Percentiles rank a stretch among this genome's conserved stretches.
phyloP scores from a whole-genome alignment of 768 basidiomycete species.

The Xerocomus spinulosus region DNA sequence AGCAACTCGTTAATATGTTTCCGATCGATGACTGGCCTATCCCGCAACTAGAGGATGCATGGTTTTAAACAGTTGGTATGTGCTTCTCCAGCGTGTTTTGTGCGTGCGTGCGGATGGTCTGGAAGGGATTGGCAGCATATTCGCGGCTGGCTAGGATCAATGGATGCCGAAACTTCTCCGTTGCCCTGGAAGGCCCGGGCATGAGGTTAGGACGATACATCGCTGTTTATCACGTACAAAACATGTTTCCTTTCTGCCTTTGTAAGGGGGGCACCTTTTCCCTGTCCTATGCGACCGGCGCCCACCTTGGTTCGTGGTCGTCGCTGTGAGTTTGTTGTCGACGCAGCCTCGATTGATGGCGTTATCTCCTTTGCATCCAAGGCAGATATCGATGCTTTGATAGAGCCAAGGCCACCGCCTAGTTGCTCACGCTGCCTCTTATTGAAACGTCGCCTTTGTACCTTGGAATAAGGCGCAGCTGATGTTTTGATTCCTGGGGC shows the following conservation, averaged over 20 bases:
- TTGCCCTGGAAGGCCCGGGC: constrained; percentile 39
- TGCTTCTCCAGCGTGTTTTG: constrained; percentile 70
- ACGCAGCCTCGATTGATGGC: constrained; percentile 12
- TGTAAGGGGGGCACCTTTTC: constrained; percentile 54
- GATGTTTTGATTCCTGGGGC: constrained; percentile 45
- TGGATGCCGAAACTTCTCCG: constrained; percentile 66
- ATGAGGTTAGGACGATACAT: not conserved
- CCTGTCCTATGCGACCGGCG: constrained; percentile 61
- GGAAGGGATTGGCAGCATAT: constrained; percentile 67
- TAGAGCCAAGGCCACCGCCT: constrained; percentile 45
- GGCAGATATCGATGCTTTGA: constrained; percentile 51
- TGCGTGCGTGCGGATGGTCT: constrained; percentile 74
- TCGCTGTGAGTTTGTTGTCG: constrained; percentile 13
- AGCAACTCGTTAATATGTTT: constrained; percentile 20
- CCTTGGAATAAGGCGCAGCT: constrained; percentile 61
- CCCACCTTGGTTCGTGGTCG: constrained; percentile 24
- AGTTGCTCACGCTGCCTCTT: constrained; percentile 62
- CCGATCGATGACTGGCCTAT: not conserved
- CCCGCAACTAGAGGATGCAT: not conserved
- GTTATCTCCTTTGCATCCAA: constrained; percentile 39
- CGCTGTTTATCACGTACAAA: constrained; percentile 46
- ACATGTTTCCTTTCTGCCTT: constrained; percentile 61
- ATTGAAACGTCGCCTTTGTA: constrained; percentile 65
- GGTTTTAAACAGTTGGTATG: constrained; percentile 10
- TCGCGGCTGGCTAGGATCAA: constrained; percentile 62